A percentile compares a stretch with the other conserved stretches of the same genome.
Evolutionary conservation across 2,329 filamentous ascomycete genomes (phyloP).

Genomic region (Arthrobotrys iridis): DNA sequence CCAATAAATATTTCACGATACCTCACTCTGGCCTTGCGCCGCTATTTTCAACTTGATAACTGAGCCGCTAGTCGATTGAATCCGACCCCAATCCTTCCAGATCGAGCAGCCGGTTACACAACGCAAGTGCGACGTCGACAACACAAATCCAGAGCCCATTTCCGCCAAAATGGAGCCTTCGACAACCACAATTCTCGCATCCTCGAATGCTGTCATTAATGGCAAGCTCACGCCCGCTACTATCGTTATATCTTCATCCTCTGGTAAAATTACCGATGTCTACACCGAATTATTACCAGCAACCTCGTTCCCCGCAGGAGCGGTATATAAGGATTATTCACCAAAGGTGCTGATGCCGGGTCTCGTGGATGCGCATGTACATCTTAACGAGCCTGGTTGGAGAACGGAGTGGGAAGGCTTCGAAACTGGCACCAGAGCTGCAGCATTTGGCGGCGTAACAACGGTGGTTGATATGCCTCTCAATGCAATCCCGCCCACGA

Average conservation of each 20-base stretch:
- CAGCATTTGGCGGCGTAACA: constrained; percentile 93
- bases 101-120: constrained; percentile 41
- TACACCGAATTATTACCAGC: constrained; percentile 77
- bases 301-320: constrained; percentile 76
- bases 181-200: constrained; percentile 77
- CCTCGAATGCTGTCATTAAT: constrained; percentile 82
- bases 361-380: constrained; percentile 94
- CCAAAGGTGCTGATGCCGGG: constrained; percentile 87
- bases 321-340: constrained; percentile 82
- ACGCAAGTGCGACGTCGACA: constrained; percentile 45
- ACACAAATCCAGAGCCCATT: constrained; percentile 7
- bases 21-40: too few species aligned
- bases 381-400: constrained; percentile 90
- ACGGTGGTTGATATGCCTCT: constrained; percentile 98
- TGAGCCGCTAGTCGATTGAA: background rate
- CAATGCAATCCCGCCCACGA: constrained; percentile 96
- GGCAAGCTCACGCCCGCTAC: constrained; percentile 82
- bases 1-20: background rate
- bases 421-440: constrained; percentile 90
- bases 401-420: constrained; percentile 99
- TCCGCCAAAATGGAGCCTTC: constrained; percentile 61
- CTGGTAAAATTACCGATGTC: constrained; percentile 85
- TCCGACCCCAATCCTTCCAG: background rate
- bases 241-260: constrained; percentile 77
- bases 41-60: too few species aligned